Percentiles rank a stretch among this genome's conserved stretches.
These are phyloP conservation scores for Agrocybe chaxingu DNA, from an alignment of 768 basidiomycete genomes.

Conservation along the genomic window DNA sequence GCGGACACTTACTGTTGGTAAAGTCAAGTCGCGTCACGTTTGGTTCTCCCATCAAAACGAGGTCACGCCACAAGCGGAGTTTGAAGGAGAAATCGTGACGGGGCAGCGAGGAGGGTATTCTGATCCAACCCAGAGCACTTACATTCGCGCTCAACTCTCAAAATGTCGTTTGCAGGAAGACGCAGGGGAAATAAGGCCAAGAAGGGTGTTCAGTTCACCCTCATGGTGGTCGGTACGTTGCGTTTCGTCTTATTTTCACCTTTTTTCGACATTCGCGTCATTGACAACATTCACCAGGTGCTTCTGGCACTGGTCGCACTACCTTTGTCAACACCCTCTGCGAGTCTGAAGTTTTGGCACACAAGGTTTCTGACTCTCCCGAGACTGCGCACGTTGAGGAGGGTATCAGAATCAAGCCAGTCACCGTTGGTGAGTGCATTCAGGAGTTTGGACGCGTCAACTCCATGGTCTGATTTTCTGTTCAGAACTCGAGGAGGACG, in stretches of 20 bases:
- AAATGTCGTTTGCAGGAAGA: constrained; percentile 84
- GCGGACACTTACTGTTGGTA: no score
- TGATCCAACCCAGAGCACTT: constrained; percentile 15
- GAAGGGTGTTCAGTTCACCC: constrained; percentile 97
- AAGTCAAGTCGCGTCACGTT: constrained; percentile 7
- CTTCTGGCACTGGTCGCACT: constrained; percentile 95
- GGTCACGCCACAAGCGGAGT: constrained; percentile 38
- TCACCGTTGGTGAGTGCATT: constrained; percentile 76
- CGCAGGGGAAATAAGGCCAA: constrained; percentile 94
- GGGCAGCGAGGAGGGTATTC: constrained; percentile 30
- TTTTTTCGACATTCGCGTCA: constrained; percentile 16
- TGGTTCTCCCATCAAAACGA: constrained; percentile 3
- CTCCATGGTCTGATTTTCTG: constrained; percentile 3
- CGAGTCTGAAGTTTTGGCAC: constrained; percentile 87
- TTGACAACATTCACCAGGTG: constrained; percentile 53
- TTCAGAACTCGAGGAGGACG: constrained; percentile 95
- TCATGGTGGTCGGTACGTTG: constrained; percentile 93
- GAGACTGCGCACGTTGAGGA: constrained; percentile 92
- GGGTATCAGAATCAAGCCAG: constrained; percentile 91
- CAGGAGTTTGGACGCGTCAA: background rate
- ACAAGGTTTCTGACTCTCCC: constrained; percentile 83
- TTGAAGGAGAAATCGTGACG: constrained; percentile 27
- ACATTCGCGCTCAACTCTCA: constrained; percentile 20
- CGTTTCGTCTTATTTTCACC: constrained; percentile 6
- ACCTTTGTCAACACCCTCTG: constrained; percentile 99